Conservation (phyloP, 495 filamentous ascomycete species). For the Aspergillus coremiiformis region DNA sequence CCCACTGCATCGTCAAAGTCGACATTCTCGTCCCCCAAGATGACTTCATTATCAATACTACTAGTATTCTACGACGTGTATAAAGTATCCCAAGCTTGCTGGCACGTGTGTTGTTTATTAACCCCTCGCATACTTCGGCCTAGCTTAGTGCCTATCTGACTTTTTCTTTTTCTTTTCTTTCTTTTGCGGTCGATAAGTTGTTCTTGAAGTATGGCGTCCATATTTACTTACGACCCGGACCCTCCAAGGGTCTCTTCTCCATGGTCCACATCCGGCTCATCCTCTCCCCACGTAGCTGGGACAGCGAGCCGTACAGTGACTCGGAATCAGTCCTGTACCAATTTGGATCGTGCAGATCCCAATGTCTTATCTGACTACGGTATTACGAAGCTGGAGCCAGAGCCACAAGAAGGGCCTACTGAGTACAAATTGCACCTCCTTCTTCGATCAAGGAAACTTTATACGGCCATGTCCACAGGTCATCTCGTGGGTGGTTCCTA, state of each 20-base stretch:
- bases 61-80: background rate
- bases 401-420: slow-evolving; percentile 88
- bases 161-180: background rate
- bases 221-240: slow-evolving; percentile 90
- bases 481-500: slow-evolving; percentile 52
- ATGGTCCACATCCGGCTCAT: slow-evolving; percentile 57
- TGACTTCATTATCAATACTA: slow-evolving; percentile 14
- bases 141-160: slow-evolving; percentile 3
- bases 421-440: slow-evolving; percentile 97
- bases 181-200: too few relatives aligned
- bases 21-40: slow-evolving; percentile 9
- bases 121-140: background rate
- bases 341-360: slow-evolving; percentile 32
- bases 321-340: slow-evolving; percentile 21
- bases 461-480: slow-evolving; percentile 55
- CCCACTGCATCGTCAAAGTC: background rate
- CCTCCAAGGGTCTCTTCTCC: slow-evolving; percentile 83
- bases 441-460: slow-evolving; percentile 67
- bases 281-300: slow-evolving; percentile 28
- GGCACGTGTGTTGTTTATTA: slow-evolving; percentile 1
- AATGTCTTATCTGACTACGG: slow-evolving; percentile 57
- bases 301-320: slow-evolving; percentile 17
- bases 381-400: slow-evolving; percentile 72
- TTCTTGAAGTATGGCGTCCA: slow-evolving; percentile 71
- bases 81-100: slow-evolving; percentile 5